Percentiles rank a stretch among this genome's conserved stretches.
Conservation (phyloP, 306 rosid species). For the Prunus davidiana region DNA sequence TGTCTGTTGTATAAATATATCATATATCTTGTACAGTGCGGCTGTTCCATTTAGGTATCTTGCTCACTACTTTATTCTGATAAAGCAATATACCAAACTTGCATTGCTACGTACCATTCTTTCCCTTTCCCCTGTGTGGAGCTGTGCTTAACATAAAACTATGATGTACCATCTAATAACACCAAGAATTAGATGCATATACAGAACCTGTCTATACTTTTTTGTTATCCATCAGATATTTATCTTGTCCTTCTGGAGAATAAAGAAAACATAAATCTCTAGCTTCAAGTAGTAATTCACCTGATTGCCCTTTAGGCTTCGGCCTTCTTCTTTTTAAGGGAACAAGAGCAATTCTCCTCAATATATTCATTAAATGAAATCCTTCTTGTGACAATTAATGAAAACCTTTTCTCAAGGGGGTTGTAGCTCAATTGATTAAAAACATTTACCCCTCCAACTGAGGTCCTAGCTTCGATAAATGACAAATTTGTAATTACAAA, state of each 20-base stretch:
- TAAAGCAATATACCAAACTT: slow-evolving; percentile 64
- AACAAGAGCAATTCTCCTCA: too few species aligned
- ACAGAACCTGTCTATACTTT: not conserved
- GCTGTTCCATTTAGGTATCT: slow-evolving; percentile 27
- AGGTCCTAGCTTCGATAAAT: too few species aligned
- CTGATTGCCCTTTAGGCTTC: too few species aligned
- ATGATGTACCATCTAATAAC: not conserved
- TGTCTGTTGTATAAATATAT: not conserved
- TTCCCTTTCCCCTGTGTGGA: slow-evolving; percentile 5
- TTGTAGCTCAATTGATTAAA: too few species aligned
- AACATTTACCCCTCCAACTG: too few species aligned
- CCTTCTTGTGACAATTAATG: too few species aligned
- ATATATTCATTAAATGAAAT: too few species aligned
- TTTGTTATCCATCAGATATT: not conserved
- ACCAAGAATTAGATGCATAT: slow-evolving; percentile 8
- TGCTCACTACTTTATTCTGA: not conserved
- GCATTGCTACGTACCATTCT: slow-evolving; percentile 20
- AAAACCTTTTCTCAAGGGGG: too few species aligned
- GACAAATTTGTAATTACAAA: too few species aligned
- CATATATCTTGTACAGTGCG: not conserved
- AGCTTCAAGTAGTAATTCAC: too few species aligned
- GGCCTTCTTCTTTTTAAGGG: too few species aligned
- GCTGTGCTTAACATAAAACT: not conserved
- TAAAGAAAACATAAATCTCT: not conserved
- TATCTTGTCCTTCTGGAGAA: not conserved